These are phyloP conservation scores for Metarhizium album DNA, from an alignment of 2,329 filamentous ascomycete species.

Conservation along the genomic window DNA sequence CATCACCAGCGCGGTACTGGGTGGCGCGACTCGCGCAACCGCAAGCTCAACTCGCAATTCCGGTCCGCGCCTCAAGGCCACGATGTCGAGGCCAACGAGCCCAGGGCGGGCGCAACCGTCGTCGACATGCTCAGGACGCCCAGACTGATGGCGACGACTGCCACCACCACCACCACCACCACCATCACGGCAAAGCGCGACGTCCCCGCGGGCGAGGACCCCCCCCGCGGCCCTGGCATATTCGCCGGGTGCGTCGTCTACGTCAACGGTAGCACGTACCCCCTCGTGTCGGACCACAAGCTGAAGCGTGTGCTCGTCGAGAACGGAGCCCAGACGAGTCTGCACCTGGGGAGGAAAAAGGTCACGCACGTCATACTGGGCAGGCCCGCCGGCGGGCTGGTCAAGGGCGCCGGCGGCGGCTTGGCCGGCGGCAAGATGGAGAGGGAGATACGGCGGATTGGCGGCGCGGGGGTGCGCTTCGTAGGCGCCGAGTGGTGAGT, in stretches of 20 bases:
- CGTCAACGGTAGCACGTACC: conserved; percentile 79
- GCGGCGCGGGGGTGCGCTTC: conserved; percentile 64
- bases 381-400: conserved; percentile 32
- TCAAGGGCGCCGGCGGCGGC: conserved; percentile 56
- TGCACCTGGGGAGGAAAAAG: conserved; percentile 57
- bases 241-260: conserved; percentile 68
- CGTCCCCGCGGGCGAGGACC: no score
- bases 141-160: conserved; percentile 18
- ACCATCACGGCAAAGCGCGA: no score
- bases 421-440: conserved; percentile 71
- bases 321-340: conserved; percentile 62
- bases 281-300: conserved; percentile 73
- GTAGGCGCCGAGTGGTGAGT: conserved; percentile 70
- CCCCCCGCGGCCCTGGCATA: conserved; percentile 32
- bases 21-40: conserved; percentile 61
- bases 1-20: conserved; percentile 49
- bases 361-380: conserved; percentile 85
- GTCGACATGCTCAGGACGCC: conserved; percentile 42
- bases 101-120: conserved; percentile 29
- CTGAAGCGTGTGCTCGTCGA: conserved; percentile 67
- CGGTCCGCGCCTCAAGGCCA: conserved; percentile 27
- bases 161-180: no score
- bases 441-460: conserved; percentile 58
- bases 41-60: conserved; percentile 64
- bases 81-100: background rate